Base-by-base conservation (phyloP, 129 eudicot genomes). In the Tagetes patula region DNA sequence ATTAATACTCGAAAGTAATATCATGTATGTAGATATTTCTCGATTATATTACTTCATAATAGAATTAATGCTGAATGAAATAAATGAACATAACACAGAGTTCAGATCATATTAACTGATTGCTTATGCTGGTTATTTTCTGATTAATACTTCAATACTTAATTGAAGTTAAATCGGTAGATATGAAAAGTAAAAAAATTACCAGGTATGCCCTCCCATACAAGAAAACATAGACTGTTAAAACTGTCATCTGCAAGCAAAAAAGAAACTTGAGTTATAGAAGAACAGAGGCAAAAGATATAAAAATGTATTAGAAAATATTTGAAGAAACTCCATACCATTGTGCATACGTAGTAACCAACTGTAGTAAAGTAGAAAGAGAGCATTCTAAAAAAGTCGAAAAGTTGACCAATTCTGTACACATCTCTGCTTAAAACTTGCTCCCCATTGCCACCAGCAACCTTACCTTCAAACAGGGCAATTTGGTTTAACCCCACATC, bases 401-500 rank as follows among this genome's bases (percentile, higher is more conserved):
- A 88, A 20, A 94, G 98, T 69, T 94, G 98, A 46, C 98, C 98
- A 71, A 94, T 36, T 80, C 98, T 79, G 71, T 94, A 94, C 14
- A 94, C 88, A 72, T 94, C 98, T 81, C 98, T 82, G 80, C 98
- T 94, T 65, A 94, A 72, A 49, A 94, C 98, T 83, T 94, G 98
- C 75, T 94, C 98, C 64, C 98, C 98, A 41, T 94, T 94, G 54
- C 98, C 98, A 53, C 98, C 98, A 70, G 98, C 96, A 47, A 94
- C 98, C 74, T 94, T 94, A 14, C 98, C 98, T 85, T 94, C 98
- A 58, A 94, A 94, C 60, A 94, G 81, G 40, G 98, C 98, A 68
- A 94, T 94, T 74, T 94, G 98, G 75, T 94, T 94, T 71, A 94
- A 79, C 71, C 98, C 96, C 72, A 90, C 98, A 83, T 94, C 98